phyloP scores from a whole-genome alignment of 306 rosid species.

The Cercis canadensis region DNA sequence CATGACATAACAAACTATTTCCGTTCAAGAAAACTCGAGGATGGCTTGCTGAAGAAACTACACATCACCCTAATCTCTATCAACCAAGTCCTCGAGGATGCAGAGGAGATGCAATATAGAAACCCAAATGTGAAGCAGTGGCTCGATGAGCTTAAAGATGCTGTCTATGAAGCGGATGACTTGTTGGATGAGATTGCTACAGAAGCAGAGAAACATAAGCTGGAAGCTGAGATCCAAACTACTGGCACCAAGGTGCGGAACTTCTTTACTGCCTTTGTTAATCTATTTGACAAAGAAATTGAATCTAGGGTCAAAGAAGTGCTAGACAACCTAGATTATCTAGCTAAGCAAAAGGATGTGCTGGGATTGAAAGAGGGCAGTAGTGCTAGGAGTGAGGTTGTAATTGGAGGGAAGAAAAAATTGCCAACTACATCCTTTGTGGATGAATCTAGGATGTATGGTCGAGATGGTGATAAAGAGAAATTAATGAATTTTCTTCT shows the following conservation, averaged over 20 bases:
- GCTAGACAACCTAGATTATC: too few species aligned
- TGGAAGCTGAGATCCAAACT: slow-evolving; percentile 18
- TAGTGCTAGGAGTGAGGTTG: not conserved
- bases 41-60: slow-evolving; percentile 10
- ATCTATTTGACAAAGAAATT: too few species aligned
- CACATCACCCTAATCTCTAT: slow-evolving; percentile 3
- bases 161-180: slow-evolving; percentile 43
- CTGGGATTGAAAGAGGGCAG: slow-evolving; percentile 16
- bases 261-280: too few species aligned
- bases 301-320: too few species aligned
- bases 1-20: too few species aligned
- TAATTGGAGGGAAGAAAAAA: too few species aligned
- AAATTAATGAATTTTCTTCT: too few species aligned
- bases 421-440: too few species aligned
- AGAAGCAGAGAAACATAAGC: slow-evolving; percentile 28
- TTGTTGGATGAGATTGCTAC: slow-evolving; percentile 41
- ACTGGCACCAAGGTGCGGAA: too few species aligned
- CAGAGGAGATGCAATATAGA: slow-evolving; percentile 42
- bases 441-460: too few species aligned
- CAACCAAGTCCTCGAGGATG: slow-evolving; percentile 41
- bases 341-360: too few species aligned
- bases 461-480: too few species aligned
- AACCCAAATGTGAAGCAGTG: slow-evolving; percentile 33
- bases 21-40: not conserved
- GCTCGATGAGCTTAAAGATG: slow-evolving; percentile 44